Conservation (phyloP, 1,139 yeast species). For the Citeromyces hawaiiensis region DNA sequence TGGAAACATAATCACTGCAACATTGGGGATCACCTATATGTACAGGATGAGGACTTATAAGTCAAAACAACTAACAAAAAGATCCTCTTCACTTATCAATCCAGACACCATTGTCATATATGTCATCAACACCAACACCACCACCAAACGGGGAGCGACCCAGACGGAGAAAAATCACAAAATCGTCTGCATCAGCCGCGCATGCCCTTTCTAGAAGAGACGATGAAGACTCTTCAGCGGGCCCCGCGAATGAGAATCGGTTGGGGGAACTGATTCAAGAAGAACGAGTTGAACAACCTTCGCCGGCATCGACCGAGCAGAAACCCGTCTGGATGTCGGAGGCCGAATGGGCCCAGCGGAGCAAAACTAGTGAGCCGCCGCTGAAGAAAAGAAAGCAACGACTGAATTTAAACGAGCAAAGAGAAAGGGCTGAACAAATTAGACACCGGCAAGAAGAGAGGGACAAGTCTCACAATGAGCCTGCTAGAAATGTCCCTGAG, state of each 20-base stretch:
- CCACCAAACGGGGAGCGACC: not conserved
- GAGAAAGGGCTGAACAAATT: conserved; percentile 10
- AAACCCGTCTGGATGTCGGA: conserved; percentile 15
- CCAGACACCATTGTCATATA: not conserved
- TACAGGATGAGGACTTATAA: no score
- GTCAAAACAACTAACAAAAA: no score
- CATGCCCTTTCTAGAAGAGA: not conserved
- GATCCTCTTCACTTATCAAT: no score
- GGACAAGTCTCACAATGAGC: conserved; percentile 14
- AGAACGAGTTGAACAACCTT: not conserved
- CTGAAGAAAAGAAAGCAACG: conserved; percentile 7
- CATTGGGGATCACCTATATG: no score
- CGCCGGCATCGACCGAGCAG: not conserved
- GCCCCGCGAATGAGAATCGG: not conserved
- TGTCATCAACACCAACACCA: not conserved
- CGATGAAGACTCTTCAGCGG: not conserved
- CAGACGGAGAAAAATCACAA: not conserved
- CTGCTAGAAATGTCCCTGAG: conserved; percentile 9
- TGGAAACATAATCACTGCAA: no score
- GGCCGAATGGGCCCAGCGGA: conserved; percentile 9
- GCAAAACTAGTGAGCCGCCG: conserved; percentile 4
- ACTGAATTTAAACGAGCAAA: conserved; percentile 9
- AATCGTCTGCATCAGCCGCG: not conserved
- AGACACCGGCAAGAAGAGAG: conserved; percentile 18
- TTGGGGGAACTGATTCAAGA: not conserved